A percentile compares a stretch with the other conserved stretches of the same genome.
Evolutionary conservation across 164 flowering plant genomes (phyloP).

Genomic region (Liquidambar formosana): DNA sequence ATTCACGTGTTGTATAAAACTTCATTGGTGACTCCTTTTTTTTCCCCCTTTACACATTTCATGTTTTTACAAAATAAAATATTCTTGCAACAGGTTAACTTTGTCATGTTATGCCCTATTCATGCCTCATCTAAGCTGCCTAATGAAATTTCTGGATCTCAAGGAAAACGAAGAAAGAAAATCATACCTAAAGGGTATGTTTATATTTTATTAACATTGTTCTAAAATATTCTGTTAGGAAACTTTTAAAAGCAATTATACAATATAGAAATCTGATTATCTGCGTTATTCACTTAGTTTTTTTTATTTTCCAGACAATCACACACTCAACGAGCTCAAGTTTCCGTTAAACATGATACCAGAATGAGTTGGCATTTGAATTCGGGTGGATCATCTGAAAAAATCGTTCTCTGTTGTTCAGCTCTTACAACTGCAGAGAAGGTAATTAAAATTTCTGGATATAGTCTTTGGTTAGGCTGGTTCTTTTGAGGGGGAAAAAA

Average conservation of each 20-base stretch:
- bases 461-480: not conserved
- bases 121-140: slow-evolving; percentile 75
- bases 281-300: slow-evolving; percentile 1
- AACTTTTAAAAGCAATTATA: not conserved
- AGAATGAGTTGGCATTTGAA: slow-evolving; percentile 28
- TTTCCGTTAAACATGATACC: slow-evolving; percentile 16
- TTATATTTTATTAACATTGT: not conserved
- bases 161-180: slow-evolving; percentile 32
- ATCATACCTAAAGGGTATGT: slow-evolving; percentile 34
- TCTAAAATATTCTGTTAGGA: not conserved
- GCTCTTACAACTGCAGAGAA: slow-evolving; percentile 63
- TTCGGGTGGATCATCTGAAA: slow-evolving; percentile 34
- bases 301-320: slow-evolving; percentile 34
- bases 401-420: slow-evolving; percentile 81
- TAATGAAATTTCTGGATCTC: slow-evolving; percentile 39
- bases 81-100: slow-evolving; percentile 64
- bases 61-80: not conserved
- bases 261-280: not conserved
- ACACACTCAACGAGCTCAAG: slow-evolving; percentile 17
- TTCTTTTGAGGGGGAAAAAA: not conserved
- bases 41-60: not conserved
- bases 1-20: not conserved
- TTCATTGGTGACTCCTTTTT: not conserved
- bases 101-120: slow-evolving; percentile 91
- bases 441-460: slow-evolving; percentile 37